Conservation (phyloP, 2,329 filamentous ascomycete genomes). For the Calonectria naviculata region DNA sequence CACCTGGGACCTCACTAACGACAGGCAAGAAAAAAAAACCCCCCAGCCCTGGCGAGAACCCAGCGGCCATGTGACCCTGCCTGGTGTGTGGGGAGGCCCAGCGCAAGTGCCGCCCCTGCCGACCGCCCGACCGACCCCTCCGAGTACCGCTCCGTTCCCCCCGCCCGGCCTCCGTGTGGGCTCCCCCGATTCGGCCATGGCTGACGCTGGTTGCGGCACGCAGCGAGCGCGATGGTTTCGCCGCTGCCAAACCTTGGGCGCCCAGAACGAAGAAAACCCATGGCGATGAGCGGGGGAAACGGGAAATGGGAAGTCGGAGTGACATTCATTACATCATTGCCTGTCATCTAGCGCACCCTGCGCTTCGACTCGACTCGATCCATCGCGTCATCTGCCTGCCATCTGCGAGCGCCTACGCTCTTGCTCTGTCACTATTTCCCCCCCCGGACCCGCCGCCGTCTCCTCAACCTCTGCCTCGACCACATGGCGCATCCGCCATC, state of each 20-base stretch:
- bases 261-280: background rate
- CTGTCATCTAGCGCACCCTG: background rate
- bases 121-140: background rate
- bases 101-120: background rate
- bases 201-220: background rate
- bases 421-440: background rate
- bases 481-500: constrained; percentile 35
- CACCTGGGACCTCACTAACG: background rate
- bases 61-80: background rate
- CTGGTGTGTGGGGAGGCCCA: background rate
- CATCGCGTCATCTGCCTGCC: constrained; percentile 12
- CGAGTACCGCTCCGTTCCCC: constrained; percentile 13
- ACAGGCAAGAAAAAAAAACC: background rate
- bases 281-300: background rate
- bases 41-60: background rate
- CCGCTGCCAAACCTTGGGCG: background rate
- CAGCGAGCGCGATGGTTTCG: background rate
- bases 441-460: constrained; percentile 11
- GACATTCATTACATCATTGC: constrained; percentile 6
- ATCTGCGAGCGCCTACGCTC: background rate
- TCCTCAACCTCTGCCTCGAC: constrained; percentile 35
- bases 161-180: constrained; percentile 13
- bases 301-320: background rate
- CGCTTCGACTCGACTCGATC: background rate
- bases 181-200: background rate